Evolutionary conservation across 768 basidiomycete species (phyloP), one percentile per base, ranked within the genome.

Genomic region (Psilocybe azurescens): DNA sequence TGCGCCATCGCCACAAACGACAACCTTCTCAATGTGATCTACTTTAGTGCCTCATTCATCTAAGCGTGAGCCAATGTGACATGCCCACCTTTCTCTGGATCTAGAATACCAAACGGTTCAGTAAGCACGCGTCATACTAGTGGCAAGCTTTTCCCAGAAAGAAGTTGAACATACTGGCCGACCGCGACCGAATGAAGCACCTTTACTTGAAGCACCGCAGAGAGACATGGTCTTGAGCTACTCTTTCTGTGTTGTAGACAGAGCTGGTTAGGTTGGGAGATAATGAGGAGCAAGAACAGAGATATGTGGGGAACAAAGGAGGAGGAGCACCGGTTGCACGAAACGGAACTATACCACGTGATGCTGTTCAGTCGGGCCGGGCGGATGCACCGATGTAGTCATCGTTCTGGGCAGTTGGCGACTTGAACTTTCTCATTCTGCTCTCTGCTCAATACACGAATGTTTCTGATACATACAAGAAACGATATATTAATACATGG

Each of bases 1-100:
- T 57, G 96, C 96, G 67, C 96, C 96, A 76, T 99, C 96, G 39
- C 96, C 96, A 64, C 95, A 90, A n/a, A 99, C 96, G 29, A 95
- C 91, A 41, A 93, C 80, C 81, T 82, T 64, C 28, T 57, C 60
- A n/a, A 49, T 28, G 32, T 16, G 56, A 59, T 51, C 53, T 33
- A 55, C 16, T 55, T 66, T 59, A 67, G 57, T 41, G 20, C 53
- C 49, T 36, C 47, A 33, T 57, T 41, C 51, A 53, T 44, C 10
- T 39, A 49, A 18, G 41, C 14, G 32, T 32, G 1, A 29, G 13
- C 33, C 28, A 59, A 36, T 46, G 32, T 50, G 30, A 48, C 11
- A 54, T 29, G 30, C 70, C 38, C 70, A 82, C 81, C 76, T 83
- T 83, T 70, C 79, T 73, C 72, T 82, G 82, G 66, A 83, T 73